Evolutionary conservation across 257 asterid species (phyloP).

Genomic region (Anisodus tanguticus): DNA sequence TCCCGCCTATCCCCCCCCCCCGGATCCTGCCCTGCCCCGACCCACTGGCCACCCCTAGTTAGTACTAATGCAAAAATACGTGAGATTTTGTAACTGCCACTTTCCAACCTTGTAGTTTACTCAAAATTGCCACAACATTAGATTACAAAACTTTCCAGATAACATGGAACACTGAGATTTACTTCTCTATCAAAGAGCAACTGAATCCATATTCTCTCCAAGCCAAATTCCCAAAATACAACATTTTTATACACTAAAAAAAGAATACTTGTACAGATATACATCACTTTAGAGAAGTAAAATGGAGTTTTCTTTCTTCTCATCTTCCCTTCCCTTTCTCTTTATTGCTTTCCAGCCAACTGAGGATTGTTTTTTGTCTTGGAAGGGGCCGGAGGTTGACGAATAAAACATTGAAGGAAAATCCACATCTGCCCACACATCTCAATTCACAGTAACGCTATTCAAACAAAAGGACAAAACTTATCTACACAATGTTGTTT

Average conservation of each 20-base stretch:
- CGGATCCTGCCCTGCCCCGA: too few species aligned
- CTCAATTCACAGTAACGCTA: constrained; percentile 13
- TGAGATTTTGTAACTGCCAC: neutral
- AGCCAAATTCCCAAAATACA: constrained; percentile 21
- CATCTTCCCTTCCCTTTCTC: neutral
- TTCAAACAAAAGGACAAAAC: neutral
- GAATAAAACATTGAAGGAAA: neutral
- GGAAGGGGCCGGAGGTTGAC: neutral
- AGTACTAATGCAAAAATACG: neutral
- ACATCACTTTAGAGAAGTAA: neutral
- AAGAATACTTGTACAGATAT: constrained; percentile 24
- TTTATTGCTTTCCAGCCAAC: constrained; percentile 13
- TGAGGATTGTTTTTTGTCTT: neutral
- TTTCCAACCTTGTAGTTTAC: neutral
- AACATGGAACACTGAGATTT: constrained; percentile 17
- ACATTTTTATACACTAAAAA: constrained; percentile 14
- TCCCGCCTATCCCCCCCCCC: too few species aligned
- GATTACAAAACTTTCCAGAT: constrained; percentile 15
- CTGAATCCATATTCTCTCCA: constrained; percentile 19
- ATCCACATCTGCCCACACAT: constrained; percentile 25
- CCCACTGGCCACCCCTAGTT: too few species aligned
- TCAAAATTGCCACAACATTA: neutral
- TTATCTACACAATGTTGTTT: constrained; percentile 54
- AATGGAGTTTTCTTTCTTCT: neutral
- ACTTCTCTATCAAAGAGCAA: neutral